Evolutionary conservation across 768 basidiomycete species (phyloP).

Genomic region (Hygrophorus russula): DNA sequence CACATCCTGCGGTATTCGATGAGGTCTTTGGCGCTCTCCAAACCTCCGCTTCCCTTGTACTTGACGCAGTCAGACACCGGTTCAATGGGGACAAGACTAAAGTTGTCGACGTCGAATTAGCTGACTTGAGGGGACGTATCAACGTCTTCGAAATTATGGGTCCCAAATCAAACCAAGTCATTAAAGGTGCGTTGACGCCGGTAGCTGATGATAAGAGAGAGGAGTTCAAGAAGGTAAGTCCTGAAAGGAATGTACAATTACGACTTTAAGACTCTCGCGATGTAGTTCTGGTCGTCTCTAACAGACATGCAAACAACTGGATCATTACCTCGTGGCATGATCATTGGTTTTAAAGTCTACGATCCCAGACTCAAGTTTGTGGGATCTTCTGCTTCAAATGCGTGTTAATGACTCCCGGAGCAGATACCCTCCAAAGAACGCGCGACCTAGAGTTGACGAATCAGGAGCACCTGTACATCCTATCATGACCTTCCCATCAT

Average conservation of each 20-base stretch:
- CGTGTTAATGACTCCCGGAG: background rate
- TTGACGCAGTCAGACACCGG: conserved; percentile 25
- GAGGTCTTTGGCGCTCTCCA: conserved; percentile 43
- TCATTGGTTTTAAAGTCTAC: conserved; percentile 67
- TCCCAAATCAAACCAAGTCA: conserved; percentile 66
- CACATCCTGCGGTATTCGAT: conserved; percentile 66
- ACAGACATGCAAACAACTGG: conserved; percentile 50
- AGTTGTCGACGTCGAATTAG: conserved; percentile 44
- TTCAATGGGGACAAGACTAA: conserved; percentile 12
- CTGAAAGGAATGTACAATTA: background rate
- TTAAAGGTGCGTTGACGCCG: conserved; percentile 51
- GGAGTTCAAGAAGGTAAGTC: conserved; percentile 48
- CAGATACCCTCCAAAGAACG: conserved; percentile 81
- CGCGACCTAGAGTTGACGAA: conserved; percentile 27
- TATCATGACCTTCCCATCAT: conserved; percentile 39
- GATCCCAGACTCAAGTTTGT: conserved; percentile 82
- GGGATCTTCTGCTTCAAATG: background rate
- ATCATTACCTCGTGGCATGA: conserved; percentile 61
- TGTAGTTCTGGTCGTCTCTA: conserved; percentile 61
- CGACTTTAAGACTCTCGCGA: background rate
- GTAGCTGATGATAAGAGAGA: conserved; percentile 33
- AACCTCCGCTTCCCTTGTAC: conserved; percentile 34
- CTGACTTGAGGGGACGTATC: conserved; percentile 58
- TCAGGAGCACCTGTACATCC: conserved; percentile 14
- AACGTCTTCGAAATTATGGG: conserved; percentile 89